Evolutionary conservation across 768 basidiomycete genomes (phyloP), one percentile per base, ranked within the genome.

Genomic region (Botryobasidium botryosum): DNA sequence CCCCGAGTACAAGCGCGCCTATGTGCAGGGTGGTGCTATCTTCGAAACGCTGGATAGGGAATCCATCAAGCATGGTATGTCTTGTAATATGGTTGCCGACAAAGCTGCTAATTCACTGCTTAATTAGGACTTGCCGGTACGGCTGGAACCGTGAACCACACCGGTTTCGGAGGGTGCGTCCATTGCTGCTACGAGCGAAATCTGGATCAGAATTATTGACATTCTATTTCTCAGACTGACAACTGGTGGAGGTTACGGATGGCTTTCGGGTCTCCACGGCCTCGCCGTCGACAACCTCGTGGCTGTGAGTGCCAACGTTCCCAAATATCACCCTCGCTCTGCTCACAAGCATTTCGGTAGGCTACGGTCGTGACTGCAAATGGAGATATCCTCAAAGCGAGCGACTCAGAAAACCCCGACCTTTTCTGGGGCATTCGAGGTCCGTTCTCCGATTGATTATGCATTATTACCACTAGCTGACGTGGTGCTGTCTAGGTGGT

Each of bases 301-400:
- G 15, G 29, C 39, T 6, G 32, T 33, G 32, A 12, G 32, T 18
- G 10, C 18, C 32, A 12, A 18, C 32, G 10, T 33, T 18, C 18
- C 18, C 32, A 18, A 12, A 33, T 12, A 12, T 33, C 12, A 33
- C 18, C 12, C 12, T 33, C 18, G 32, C 32, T 33, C 32, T 33
- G 32, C 12, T 33, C 32, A 33, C 18, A 33, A 33, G 10, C 31
- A 5, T 28, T 43, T 4, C 7, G 17, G 12, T 18, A 35, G 25
- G 48, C 48, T 13, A 45, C 35, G n/a, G 44, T 50, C 10, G 48
- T 50, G 18, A 33, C 38, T 2, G 44, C 48, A 10, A 50, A 50
- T 20, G 48, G 48, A 6, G 38, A 46, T 10, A 41, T 46, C 21
- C 35, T 50, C 5, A 38, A 26, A 7, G 44, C 36, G 10, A 46